These are phyloP conservation scores for Kazachstania bromeliacearum DNA, from an alignment of 805 yeast genomes.

Conservation along the genomic window DNA sequence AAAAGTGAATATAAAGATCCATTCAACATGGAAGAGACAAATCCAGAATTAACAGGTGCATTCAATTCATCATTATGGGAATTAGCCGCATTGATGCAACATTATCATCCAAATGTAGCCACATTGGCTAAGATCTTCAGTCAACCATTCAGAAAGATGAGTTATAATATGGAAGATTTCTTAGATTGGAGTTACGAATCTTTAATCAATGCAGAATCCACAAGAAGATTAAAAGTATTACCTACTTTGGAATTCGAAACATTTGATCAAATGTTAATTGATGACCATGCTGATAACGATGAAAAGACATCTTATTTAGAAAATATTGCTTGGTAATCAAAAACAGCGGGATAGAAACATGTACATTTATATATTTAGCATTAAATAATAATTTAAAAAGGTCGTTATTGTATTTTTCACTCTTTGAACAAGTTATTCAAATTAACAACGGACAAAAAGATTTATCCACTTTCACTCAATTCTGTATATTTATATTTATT, in stretches of 20 bases:
- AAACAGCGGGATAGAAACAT: not conserved
- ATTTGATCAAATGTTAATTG: constrained; percentile 13
- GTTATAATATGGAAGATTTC: constrained; percentile 88
- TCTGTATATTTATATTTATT: too few relatives aligned
- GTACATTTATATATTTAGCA: not conserved
- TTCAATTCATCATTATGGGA: constrained; percentile 89
- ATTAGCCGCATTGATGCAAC: constrained; percentile 63
- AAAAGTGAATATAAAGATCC: constrained; percentile 46
- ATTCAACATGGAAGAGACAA: constrained; percentile 49
- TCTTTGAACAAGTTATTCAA: not conserved
- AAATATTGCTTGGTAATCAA: constrained; percentile 22
- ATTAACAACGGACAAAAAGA: too few relatives aligned
- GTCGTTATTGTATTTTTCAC: not conserved
- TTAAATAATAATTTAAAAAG: too few relatives aligned
- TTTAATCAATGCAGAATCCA: constrained; percentile 52
- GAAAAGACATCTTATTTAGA: constrained; percentile 9
- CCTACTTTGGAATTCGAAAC: constrained; percentile 70
- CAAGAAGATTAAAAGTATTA: constrained; percentile 56
- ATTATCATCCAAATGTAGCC: constrained; percentile 93
- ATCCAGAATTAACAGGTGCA: constrained; percentile 76
- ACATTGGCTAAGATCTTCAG: constrained; percentile 79
- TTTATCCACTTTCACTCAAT: too few relatives aligned
- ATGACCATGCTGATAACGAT: constrained; percentile 1
- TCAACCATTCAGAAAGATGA: constrained; percentile 83
- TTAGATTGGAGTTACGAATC: constrained; percentile 79